Conservation (phyloP, 805 yeast species). For the Limtongozyma cylindracea region DNA sequence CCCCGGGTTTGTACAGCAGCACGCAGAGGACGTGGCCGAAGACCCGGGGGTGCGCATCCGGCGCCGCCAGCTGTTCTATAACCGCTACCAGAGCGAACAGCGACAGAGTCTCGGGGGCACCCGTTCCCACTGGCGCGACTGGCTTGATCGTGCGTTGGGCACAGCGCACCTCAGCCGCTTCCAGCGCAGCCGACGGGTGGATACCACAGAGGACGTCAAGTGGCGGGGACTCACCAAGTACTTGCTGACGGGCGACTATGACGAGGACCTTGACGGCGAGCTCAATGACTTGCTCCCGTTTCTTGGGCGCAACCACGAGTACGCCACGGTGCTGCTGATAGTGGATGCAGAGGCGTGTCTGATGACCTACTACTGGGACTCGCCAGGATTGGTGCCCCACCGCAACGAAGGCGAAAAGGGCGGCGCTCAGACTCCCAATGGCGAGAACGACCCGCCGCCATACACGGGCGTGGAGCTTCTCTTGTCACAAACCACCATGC, state of each 20-base stretch:
- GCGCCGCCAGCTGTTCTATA: no score
- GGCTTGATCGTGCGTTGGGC: no score
- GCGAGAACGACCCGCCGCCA: constrained; percentile 9
- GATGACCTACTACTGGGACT: constrained; percentile 43
- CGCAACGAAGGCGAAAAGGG: no score
- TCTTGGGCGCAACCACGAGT: constrained; percentile 38
- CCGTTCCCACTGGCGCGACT: constrained; percentile 40
- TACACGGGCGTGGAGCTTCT: constrained; percentile 30
- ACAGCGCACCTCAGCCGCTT: no score
- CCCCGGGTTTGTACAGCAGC: constrained; percentile 43
- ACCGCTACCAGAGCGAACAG: no score
- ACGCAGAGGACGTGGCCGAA: neutral
- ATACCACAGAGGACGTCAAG: no score
- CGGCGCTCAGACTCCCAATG: constrained; percentile 6
- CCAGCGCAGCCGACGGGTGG: no score
- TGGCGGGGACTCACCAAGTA: no score
- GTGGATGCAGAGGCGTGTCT: constrained; percentile 30
- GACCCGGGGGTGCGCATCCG: no score
- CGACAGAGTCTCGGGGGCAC: constrained; percentile 23
- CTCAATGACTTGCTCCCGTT: constrained; percentile 9
- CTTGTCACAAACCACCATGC: constrained; percentile 34
- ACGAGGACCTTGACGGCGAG: constrained; percentile 7
- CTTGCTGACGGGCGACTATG: constrained; percentile 10
- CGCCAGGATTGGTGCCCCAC: constrained; percentile 23
- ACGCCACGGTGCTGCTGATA: constrained; percentile 56